Evolutionary conservation across 192 early-diverging fungal species (phyloP).

Genomic region (Coemansia asiatica): DNA sequence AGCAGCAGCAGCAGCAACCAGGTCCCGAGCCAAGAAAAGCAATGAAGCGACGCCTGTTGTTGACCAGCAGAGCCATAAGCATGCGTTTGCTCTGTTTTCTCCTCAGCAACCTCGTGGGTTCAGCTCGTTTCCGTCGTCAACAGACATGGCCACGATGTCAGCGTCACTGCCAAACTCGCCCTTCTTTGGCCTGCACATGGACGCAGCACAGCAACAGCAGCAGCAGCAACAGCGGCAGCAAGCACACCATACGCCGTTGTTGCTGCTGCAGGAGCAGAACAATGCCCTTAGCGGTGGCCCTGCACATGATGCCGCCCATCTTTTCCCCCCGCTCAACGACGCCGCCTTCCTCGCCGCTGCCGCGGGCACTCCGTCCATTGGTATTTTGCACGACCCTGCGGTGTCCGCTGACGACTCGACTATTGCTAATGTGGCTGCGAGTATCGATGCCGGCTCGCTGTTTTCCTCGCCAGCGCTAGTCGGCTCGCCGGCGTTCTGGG

Average conservation of each 20-base stretch:
- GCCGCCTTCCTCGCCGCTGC: conserved; percentile 21
- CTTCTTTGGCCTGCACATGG: conserved; percentile 29
- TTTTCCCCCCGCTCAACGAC: conserved; percentile 45
- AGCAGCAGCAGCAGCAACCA: neutral
- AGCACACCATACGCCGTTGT: conserved; percentile 3
- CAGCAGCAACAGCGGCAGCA: conserved; percentile 15
- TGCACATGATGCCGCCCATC: conserved; percentile 28
- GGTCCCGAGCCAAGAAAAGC: too few species aligned
- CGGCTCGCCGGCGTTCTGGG: conserved; percentile 8
- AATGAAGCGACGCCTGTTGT: too few species aligned
- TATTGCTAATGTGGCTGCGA: conserved; percentile 5
- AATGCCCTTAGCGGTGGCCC: conserved; percentile 9
- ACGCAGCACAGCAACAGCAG: conserved; percentile 12
- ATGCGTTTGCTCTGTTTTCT: conserved; percentile 32
- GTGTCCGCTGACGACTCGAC: too few species aligned
- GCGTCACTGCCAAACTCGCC: conserved; percentile 51
- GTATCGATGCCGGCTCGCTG: conserved; percentile 6
- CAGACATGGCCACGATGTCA: conserved; percentile 34
- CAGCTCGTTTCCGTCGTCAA: conserved; percentile 18
- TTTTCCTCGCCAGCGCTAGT: neutral
- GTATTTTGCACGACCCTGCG: conserved; percentile 10
- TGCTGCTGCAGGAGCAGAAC: conserved; percentile 9
- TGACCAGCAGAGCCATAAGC: too few species aligned
- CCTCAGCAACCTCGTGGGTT: conserved; percentile 33
- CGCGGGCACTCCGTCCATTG: neutral